Conservation (phyloP, 129 eudicot genomes). For the Cynara cardunculus region DNA sequence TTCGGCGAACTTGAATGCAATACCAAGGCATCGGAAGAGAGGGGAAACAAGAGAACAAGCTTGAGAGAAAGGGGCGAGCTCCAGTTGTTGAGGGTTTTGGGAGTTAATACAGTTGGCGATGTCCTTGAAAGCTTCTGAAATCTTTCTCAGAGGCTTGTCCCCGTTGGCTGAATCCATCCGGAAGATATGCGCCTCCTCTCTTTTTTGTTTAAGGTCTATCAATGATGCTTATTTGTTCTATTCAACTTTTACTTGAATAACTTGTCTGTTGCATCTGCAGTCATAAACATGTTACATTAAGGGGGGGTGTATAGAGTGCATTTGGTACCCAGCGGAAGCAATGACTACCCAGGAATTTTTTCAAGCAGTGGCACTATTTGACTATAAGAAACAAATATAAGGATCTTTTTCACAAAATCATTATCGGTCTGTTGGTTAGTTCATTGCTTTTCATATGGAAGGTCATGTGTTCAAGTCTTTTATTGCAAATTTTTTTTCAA, state of each 20-base stretch:
- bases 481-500: too few species aligned
- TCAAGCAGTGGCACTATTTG: too few species aligned
- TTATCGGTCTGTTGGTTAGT: too few species aligned
- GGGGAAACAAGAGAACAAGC: slow-evolving; percentile 95
- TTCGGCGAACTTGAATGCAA: slow-evolving; percentile 95
- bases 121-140: slow-evolving; percentile 60
- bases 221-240: neutral
- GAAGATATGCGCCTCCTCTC: neutral
- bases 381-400: too few species aligned
- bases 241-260: neutral
- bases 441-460: too few species aligned
- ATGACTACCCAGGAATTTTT: too few species aligned
- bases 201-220: neutral
- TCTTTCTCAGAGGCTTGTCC: slow-evolving; percentile 55
- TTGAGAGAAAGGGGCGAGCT: slow-evolving; percentile 58
- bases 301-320: too few species aligned
- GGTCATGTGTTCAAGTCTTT: too few species aligned
- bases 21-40: slow-evolving; percentile 80
- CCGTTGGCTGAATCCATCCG: slow-evolving; percentile 28
- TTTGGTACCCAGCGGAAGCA: too few species aligned
- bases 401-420: too few species aligned
- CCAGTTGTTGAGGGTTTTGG: slow-evolving; percentile 34
- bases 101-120: slow-evolving; percentile 36
- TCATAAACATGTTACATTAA: neutral
- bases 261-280: neutral